Evolutionary conservation across 768 basidiomycete species (phyloP).

Genomic region (Leccinum truebloodii): DNA sequence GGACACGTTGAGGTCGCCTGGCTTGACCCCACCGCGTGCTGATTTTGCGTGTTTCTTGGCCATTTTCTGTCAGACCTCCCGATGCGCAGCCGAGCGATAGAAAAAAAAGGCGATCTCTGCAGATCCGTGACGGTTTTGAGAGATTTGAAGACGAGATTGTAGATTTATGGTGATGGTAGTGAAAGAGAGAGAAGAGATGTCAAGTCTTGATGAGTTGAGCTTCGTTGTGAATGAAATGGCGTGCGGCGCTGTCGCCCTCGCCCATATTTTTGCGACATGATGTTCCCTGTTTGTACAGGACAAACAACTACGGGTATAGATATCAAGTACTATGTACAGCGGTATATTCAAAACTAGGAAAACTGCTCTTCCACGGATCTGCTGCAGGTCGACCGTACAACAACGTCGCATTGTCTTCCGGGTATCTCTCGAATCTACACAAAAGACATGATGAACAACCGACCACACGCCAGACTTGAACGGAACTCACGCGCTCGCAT

Average conservation of each 20-base stretch:
- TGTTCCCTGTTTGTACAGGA: slow-evolving; percentile 35
- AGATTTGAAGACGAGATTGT: slow-evolving; percentile 52
- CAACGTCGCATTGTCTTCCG: slow-evolving; percentile 66
- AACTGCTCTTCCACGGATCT: slow-evolving; percentile 66
- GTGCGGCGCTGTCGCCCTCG: slow-evolving; percentile 16
- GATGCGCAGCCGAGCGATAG: neutral
- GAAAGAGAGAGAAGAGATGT: slow-evolving; percentile 3
- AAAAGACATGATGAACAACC: neutral
- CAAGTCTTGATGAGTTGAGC: slow-evolving; percentile 12
- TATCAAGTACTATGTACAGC: slow-evolving; percentile 37
- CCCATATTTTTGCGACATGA: slow-evolving; percentile 39
- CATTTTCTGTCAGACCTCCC: slow-evolving; percentile 14
- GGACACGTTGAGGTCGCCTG: slow-evolving; percentile 8
- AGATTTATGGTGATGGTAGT: slow-evolving; percentile 4
- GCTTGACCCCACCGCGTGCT: neutral
- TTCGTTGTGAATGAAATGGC: slow-evolving; percentile 19
- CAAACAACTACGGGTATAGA: slow-evolving; percentile 23
- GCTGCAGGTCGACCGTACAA: slow-evolving; percentile 57
- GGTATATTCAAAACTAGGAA: slow-evolving; percentile 78
- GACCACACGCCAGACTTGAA: neutral
- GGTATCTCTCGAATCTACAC: slow-evolving; percentile 72
- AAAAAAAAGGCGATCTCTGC: slow-evolving; percentile 51
- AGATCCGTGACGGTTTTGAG: slow-evolving; percentile 63
- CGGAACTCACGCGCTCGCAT: slow-evolving; percentile 83
- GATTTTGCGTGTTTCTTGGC: slow-evolving; percentile 23